Evolutionary conservation across 1,284 basidiomycete species (phyloP).

Genomic region (Heliocybe sulcata): DNA sequence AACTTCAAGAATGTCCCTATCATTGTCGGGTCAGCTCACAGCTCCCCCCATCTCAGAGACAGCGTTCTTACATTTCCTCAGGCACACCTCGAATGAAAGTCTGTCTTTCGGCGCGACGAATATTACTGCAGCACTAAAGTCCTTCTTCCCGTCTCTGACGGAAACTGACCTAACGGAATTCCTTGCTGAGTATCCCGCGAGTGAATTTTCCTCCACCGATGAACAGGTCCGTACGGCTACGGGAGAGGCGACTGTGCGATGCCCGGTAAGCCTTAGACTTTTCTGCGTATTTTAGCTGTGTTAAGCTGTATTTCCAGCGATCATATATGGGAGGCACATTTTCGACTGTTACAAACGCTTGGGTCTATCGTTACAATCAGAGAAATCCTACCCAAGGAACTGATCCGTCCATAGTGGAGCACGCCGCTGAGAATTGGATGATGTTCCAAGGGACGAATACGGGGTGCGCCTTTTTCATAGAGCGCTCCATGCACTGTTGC

Average conservation of each 20-base stretch:
- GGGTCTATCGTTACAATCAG: constrained; percentile 55
- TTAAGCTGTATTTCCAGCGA: constrained; percentile 24
- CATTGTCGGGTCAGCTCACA: constrained; percentile 42
- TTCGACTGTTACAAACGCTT: constrained; percentile 25
- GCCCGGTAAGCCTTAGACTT: constrained; percentile 31
- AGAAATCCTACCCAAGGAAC: constrained; percentile 32
- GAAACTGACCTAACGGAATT: constrained; percentile 29
- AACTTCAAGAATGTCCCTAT: constrained; percentile 41
- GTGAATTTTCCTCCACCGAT: constrained; percentile 30
- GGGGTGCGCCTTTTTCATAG: constrained; percentile 27
- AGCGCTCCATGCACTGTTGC: neutral
- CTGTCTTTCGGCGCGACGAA: constrained; percentile 30
- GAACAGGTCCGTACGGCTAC: constrained; percentile 36
- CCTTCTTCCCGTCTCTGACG: constrained; percentile 37
- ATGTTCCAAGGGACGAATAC: constrained; percentile 53
- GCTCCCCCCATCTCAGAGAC: neutral
- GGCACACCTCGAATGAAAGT: constrained; percentile 44
- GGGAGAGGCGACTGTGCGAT: constrained; percentile 41
- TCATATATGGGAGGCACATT: constrained; percentile 37
- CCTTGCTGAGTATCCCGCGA: constrained; percentile 29
- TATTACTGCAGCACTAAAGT: constrained; percentile 27
- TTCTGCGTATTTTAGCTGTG: neutral
- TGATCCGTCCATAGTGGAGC: constrained; percentile 26
- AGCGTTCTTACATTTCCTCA: neutral
- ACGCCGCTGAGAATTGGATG: constrained; percentile 58